These are phyloP conservation scores for Cronartium ribicola DNA, from an alignment of 1,284 basidiomycete genomes.

Conservation along the genomic window DNA sequence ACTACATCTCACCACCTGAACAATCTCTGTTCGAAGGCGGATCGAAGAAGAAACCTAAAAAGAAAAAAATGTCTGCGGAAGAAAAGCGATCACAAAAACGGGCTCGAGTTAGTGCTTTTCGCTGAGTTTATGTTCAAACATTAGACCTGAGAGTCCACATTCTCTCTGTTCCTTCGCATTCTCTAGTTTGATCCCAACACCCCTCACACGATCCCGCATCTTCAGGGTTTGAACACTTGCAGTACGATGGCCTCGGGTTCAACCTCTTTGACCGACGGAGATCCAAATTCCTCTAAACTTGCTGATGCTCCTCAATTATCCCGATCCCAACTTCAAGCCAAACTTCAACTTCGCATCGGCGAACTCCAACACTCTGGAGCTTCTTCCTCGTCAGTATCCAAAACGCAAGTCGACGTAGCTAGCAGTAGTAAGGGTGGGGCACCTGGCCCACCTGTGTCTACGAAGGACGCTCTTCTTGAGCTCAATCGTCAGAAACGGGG, in stretches of 20 bases:
- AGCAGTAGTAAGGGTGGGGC: neutral
- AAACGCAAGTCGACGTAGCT: neutral
- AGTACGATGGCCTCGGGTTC: neutral
- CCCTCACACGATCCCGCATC: slow-evolving; percentile 26
- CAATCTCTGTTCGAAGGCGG: slow-evolving; percentile 12
- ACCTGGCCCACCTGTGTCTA: neutral
- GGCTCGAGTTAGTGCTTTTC: slow-evolving; percentile 13
- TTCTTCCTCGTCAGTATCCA: neutral
- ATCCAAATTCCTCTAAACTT: neutral
- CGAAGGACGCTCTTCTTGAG: slow-evolving; percentile 28
- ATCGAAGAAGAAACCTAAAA: slow-evolving; percentile 12
- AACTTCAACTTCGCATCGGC: slow-evolving; percentile 32
- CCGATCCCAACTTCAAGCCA: slow-evolving; percentile 29
- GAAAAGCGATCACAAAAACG: slow-evolving; percentile 34
- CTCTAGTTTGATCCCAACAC: slow-evolving; percentile 28
- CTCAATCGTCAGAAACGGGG: slow-evolving; percentile 25
- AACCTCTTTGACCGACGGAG: neutral
- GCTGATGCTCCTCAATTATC: slow-evolving; percentile 18
- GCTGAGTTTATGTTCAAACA: neutral
- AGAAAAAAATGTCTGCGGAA: slow-evolving; percentile 4
- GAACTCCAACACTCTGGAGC: slow-evolving; percentile 18
- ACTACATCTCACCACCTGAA: slow-evolving; percentile 14
- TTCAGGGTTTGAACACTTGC: slow-evolving; percentile 31
- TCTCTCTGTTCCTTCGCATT: neutral
- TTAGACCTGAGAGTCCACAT: neutral